Evolutionary conservation across 306 rosid genomes (phyloP), one percentile per base, ranked within the genome.

Genomic region (Cercis canadensis): DNA sequence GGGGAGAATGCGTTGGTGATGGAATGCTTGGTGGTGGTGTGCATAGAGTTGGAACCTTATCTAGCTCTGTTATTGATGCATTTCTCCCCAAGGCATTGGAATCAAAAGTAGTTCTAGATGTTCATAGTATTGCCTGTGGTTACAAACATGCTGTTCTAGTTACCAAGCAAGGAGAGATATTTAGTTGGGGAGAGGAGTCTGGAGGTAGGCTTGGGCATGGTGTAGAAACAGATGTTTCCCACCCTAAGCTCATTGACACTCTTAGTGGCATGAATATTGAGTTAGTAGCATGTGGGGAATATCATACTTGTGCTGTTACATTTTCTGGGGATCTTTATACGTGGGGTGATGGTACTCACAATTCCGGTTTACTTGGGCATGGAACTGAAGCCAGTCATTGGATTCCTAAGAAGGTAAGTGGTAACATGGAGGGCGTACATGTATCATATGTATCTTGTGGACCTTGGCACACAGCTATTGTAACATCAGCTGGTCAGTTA

Each of bases 131-230:
- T 72, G 84, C 95, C 67, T 94, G 98, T 81, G 97, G 98, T 76
- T 72, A 81, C 69, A 84, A 78, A 64, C 97, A 94, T 75, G 97
- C 96, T 74, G 88, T 85, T 77, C 66, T 94, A 63, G 86, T 89
- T 75, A 86, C 97, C 57, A 90, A 80, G 77, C 98, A 89, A 69
- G 98, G 97, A 73, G 97, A 94, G 84, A 74, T 89, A 65, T 94
- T 82, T 75, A 94, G 98, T 60, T 94, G 97, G 98, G 98, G 98
- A 61, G 94, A 94, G 85, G 98, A 89, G 74, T 81, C 82, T 44
- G 97, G 97, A 67, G 98, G 98, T 64, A 87, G 98, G 86, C 97
- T 94, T 81, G 98, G 98, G 44, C 98, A 94, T 37, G 97, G 98
- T 54, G 83, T 85, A 59, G 90, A 89, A 59, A 74, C 79, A 39